Evolutionary conservation across 345 rosid species (phyloP), one percentile per base, ranked within the genome.

Genomic region (Acer yangbiense): DNA sequence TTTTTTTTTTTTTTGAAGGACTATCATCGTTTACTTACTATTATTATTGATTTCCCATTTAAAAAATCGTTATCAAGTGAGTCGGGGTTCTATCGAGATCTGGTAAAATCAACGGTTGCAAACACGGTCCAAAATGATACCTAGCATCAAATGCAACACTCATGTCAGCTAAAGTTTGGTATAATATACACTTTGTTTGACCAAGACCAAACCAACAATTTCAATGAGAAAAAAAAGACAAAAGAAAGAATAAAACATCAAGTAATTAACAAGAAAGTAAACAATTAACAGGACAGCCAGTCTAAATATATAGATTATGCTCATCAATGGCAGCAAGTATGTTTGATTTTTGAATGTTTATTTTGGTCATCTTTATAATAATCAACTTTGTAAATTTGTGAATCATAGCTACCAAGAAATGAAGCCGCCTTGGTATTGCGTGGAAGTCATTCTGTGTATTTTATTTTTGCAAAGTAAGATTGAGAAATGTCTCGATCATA

Each of bases 361-460:
- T 12, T 54, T 54, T 16, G 55, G 55, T 54, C 58, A 16, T 16
- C n/a, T 20, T 14, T 18, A 1, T 35, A 35, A 35, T 35, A 35
- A 4, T 35, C 39, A 35, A 13, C 2, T 50, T 50, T 60, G 12
- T 60, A 60, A 21, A 27, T 64, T 27, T 4, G 27, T 64, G 39
- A 43, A 43, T 2, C 7, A 9, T 43, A 43, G 39, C 39, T 4
- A 35, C 39, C 6, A 35, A 35, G 39, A 35, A 35, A 35, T 35
- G 29, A 50, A 20, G 80, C 69, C 39, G 63, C 50, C 55, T 50
- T 62, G 21, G 2, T 62, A 60, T 63, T 14, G 21, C 64, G 69
- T 69, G 74, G 63, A 77, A 77, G 23, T 61, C 80, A 25, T 10
- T 35, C 0, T 48, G 21, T 60, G n/a, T 27, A 41, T 52, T 11